Base-by-base conservation (phyloP, 108 stramenopile genomes). In the Fistulifera pelliculosa region DNA sequence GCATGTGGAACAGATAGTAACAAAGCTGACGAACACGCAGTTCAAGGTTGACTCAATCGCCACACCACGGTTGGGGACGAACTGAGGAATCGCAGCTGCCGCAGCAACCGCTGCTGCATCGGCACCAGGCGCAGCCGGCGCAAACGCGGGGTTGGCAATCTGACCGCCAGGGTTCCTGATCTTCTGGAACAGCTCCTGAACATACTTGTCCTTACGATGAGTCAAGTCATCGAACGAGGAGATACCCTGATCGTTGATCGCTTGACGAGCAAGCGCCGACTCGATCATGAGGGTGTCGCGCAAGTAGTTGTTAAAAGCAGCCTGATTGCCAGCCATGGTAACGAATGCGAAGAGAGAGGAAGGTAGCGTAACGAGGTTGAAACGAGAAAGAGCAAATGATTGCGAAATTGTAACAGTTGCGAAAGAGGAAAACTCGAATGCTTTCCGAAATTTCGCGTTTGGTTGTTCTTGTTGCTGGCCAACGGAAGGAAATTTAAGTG, bases 121-220 rank as follows among this genome's bases (percentile, higher is more conserved):
- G 6, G 31, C 31, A 6, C 31, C 31, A 21, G 11, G 7, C 21
- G 44, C 44, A 21, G 44, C 7, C 2, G 44, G 44, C 7, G 11
- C 19, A 21, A 35, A 35, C 6, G 31, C 31, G 3, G 31, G 31
- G 26, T 57, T 57, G 2, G 61, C 35, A 18, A 62, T 17, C 15
- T 12, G 11, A 15, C 61, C 61, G 2, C 61, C 52, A 14, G 61
- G 61, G 19, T 38, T 27, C 2, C 61, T 27, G 35, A 53, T 12
- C 39, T 31, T 42, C 40, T 38, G 27, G 28, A 52, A 52, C 2
- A 54, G 23, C 23, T 54, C 28, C 27, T 18, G 18, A 27, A 62
- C 53, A 14, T 53, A 31, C 17, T 62, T 40, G 23, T 62, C 52
- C 8, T 1, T 25, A 3, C 53, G 52, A 6, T 22, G 11, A 27